phyloP scores from a whole-genome alignment of 2,329 filamentous ascomycete species.

The Trichoderma arundinaceum region DNA sequence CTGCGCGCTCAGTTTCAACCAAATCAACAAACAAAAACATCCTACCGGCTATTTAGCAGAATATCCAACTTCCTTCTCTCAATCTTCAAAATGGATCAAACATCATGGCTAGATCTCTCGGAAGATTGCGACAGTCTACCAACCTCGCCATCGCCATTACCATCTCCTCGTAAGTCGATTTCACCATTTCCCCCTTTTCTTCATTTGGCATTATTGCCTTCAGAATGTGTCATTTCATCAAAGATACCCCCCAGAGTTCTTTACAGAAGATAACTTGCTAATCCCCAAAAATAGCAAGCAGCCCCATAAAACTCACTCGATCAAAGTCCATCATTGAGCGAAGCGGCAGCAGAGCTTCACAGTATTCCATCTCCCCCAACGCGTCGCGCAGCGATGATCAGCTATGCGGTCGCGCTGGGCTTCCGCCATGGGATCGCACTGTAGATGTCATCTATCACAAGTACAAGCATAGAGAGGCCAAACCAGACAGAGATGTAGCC shows the following conservation, averaged over 20 bases:
- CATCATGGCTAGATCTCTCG: conserved; percentile 13
- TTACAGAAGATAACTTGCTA: not conserved
- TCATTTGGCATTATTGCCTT: too few relatives aligned
- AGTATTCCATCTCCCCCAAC: conserved; percentile 2
- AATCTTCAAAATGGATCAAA: conserved; percentile 8
- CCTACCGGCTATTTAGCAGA: too few relatives aligned
- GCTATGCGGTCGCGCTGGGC: not conserved
- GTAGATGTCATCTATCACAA: conserved; percentile 47
- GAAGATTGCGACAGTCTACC: not conserved
- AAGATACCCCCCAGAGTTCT: not conserved
- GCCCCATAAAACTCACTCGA: conserved; percentile 14
- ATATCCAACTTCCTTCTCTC: not conserved
- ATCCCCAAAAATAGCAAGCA: conserved; percentile 2
- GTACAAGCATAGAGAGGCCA: conserved; percentile 26
- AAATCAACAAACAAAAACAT: not conserved
- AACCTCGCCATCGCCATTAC: conserved; percentile 15
- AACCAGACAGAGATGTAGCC: conserved; percentile 7
- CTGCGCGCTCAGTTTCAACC: not conserved
- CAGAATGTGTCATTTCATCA: not conserved
- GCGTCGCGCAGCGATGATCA: not conserved
- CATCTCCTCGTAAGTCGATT: conserved; percentile 15
- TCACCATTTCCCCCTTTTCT: not conserved
- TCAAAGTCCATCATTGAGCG: conserved; percentile 28
- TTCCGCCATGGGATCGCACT: conserved; percentile 46
- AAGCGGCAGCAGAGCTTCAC: conserved; percentile 8